Percentiles rank a stretch among this genome's conserved stretches.
phyloP scores from a whole-genome alignment of 805 yeast species.

The Candida peoriensis region DNA sequence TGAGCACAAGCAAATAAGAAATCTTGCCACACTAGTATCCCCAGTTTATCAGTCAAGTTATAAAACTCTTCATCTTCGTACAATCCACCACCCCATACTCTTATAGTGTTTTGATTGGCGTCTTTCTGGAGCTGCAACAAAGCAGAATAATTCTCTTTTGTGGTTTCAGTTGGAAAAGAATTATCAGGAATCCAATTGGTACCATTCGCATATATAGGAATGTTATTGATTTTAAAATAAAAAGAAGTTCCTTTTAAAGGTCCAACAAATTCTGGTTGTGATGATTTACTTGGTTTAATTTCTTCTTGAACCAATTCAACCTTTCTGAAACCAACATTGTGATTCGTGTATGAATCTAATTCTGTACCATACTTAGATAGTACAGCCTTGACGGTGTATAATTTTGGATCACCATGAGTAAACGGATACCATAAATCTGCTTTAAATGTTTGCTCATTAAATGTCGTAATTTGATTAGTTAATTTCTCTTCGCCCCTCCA shows the following conservation, averaged over 20 bases:
- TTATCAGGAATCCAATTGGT: conserved; percentile 19
- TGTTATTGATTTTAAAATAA: conserved; percentile 14
- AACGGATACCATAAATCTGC: conserved; percentile 15
- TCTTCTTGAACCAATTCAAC: conserved; percentile 13
- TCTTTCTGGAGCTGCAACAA: conserved; percentile 9
- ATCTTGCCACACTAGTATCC: conserved; percentile 48
- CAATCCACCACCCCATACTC: conserved; percentile 20
- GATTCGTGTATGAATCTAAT: conserved; percentile 4
- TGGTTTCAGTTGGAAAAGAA: conserved; percentile 9
- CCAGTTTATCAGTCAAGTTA: conserved; percentile 12
- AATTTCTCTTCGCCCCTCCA: conserved; percentile 7
- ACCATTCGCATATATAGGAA: conserved; percentile 13
- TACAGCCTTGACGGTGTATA: conserved; percentile 5
- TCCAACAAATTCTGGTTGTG: conserved; percentile 1
- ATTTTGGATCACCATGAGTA: conserved; percentile 14
- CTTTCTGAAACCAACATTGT: conserved; percentile 15
- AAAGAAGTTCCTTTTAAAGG: conserved; percentile 17
- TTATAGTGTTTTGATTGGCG: conserved; percentile 18
- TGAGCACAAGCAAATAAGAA: conserved; percentile 56
- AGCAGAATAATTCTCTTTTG: conserved; percentile 8
- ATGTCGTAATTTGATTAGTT: background rate
- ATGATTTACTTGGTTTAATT: too few species aligned
- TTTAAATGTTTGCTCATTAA: background rate
- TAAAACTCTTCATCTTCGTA: conserved; percentile 15
- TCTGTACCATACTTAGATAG: background rate